Evolutionary conservation across 768 basidiomycete genomes (phyloP), one percentile per base, ranked within the genome.

Genomic region (Auriscalpium orientale): DNA sequence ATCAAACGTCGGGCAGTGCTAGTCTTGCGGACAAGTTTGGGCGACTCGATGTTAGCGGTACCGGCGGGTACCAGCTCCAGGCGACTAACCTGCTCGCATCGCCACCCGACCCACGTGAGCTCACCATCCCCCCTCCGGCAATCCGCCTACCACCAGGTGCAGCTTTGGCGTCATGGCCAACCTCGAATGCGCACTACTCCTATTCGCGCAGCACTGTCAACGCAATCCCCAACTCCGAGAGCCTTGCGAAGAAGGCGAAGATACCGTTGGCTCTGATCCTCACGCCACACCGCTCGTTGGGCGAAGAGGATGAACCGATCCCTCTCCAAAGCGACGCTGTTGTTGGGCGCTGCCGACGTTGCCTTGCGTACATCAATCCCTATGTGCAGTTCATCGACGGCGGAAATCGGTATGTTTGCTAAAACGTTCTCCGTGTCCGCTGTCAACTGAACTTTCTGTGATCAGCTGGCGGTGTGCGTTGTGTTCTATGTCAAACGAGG

Each of bases 401-500:
- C 53, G 97, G 97, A 35, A 95, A 93, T 72, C 84, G 93, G 81
- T 86, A 60, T 58, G 78, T 72, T 54, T 22, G n/a, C 20, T 28
- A 5, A 4, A 28, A 28, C 28, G 28, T 28, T 28, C 28, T 28
- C 28, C 7, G 28, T 28, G 28, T 7, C 7, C 4, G 5, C 4
- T 28, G 28, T 28, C 7, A 28, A 28, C 4, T 5, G 28, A 28
- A 28, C 4, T 4, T 28, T 28, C 28, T 54, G 51, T 4, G n/a
- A 51, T 5, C 55, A 88, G 89, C 60, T 99, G 97, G 97, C 89
- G 97, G 68, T 99, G 97, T 71, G 95, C 92, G 71, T 92, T 99
- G 93, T 99, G 97, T 71, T 91, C 88, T 65, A 85, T 98, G 80
- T 89, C 91, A 45, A 99, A 98, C 69, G 97, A 98, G 71, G 95